Evolutionary conservation across 163 green algal species (phyloP).

Genomic region (Scenedesmus sp.): DNA sequence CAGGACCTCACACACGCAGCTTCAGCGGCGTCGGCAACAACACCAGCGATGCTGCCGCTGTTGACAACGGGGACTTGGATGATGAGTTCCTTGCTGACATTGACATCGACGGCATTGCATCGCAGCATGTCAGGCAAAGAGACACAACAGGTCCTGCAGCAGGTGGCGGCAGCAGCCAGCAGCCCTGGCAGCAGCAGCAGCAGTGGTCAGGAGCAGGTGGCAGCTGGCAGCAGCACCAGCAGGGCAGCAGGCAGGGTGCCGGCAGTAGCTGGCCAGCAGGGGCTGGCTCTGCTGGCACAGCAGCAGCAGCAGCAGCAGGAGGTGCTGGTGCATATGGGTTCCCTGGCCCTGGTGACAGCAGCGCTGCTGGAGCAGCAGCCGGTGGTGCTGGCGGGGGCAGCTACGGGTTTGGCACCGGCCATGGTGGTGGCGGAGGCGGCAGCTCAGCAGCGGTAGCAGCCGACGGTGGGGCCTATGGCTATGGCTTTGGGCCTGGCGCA

Average conservation of each 20-base stretch:
- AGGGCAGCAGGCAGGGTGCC: too few species aligned
- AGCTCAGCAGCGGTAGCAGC: constrained; percentile 2
- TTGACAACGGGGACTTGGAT: neutral
- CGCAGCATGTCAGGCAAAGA: neutral
- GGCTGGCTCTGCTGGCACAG: neutral
- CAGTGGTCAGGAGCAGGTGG: neutral
- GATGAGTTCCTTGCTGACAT: constrained; percentile 37
- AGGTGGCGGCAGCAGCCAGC: constrained; percentile 23
- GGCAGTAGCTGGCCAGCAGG: neutral
- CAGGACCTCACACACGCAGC: neutral
- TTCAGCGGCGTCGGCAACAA: neutral
- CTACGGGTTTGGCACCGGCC: constrained; percentile 22
- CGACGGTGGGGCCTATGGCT: neutral
- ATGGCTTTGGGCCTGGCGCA: constrained; percentile 3
- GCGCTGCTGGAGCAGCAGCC: neutral
- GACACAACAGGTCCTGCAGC: constrained; percentile 18
- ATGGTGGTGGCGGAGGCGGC: neutral
- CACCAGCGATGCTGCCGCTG: neutral
- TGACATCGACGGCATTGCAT: constrained; percentile 42
- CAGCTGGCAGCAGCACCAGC: neutral
- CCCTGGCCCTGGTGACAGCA: neutral
- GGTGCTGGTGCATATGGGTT: constrained; percentile 5
- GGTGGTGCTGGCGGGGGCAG: neutral
- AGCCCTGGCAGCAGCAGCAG: constrained; percentile 33
- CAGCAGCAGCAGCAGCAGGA: constrained; percentile 9